Evolutionary conservation across 352 stramenopile genomes (phyloP).

Genomic region (Phytopythium helicoides): DNA sequence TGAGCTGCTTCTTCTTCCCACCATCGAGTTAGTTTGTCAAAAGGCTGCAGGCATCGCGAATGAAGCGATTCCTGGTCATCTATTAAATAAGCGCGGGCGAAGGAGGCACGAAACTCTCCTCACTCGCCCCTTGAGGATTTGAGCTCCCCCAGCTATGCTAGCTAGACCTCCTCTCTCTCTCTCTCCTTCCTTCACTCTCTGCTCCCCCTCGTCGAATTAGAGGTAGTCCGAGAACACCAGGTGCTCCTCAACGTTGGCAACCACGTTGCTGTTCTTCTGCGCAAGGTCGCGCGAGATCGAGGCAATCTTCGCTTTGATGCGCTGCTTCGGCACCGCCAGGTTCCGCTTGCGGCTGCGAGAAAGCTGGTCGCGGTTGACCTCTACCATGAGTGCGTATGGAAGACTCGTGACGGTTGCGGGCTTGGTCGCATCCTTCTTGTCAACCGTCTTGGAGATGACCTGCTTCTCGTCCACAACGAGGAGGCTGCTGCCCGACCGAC

Average conservation of each 20-base stretch:
- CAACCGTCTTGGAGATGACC: conserved; percentile 2
- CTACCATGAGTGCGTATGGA: conserved; percentile 42
- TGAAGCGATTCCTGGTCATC: too few species aligned
- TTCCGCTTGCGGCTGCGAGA: conserved; percentile 44
- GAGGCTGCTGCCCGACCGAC: conserved; percentile 36
- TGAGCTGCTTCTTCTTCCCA: too few species aligned
- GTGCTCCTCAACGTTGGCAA: conserved; percentile 56
- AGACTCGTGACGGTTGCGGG: conserved; percentile 16
- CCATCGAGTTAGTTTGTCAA: too few species aligned
- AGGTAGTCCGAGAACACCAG: conserved; percentile 77
- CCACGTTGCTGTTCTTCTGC: conserved; percentile 34
- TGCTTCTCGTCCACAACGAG: conserved; percentile 38
- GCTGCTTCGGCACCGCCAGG: conserved; percentile 66
- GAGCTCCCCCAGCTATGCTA: too few species aligned
- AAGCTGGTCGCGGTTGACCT: conserved; percentile 61
- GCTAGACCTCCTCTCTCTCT: too few species aligned
- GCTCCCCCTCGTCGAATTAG: conserved; percentile 13
- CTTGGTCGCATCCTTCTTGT: conserved; percentile 2
- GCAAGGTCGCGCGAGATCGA: conserved; percentile 63
- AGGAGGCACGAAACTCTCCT: too few species aligned
- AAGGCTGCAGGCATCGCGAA: too few species aligned
- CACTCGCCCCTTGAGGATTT: too few species aligned
- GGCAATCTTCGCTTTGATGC: conserved; percentile 62
- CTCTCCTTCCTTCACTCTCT: too few species aligned
- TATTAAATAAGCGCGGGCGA: too few species aligned